Base-by-base conservation (phyloP, 306 rosid genomes). In the Prinsepia uniflora region DNA sequence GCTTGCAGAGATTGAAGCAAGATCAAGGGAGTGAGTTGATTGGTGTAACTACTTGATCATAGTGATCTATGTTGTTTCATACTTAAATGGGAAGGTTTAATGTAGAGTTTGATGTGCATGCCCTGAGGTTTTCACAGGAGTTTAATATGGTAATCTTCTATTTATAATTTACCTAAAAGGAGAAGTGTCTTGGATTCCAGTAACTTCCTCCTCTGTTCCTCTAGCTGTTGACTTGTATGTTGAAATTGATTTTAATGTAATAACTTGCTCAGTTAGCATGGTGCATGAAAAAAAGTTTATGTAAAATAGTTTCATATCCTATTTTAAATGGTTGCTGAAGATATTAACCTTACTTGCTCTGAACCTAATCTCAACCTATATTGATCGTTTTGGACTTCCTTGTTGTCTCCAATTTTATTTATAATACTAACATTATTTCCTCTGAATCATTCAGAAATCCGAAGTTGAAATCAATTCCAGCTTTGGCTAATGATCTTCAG, bases 401-500 rank as follows among this genome's bases (percentile, higher is more conserved):
- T 10, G 19, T 39, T 50, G 41, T 69, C 53, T 70, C 52, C 19
- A 39, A 42, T 41, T 43, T 55, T 42, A 14, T 70, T 69, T 8
- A 19, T 43, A 60, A 20, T 45, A 24, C 57, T 71, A 58, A 58
- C 70, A 47, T 14, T 34, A 11, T 63, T 70, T 45, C 15, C 15
- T 9, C 39, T 18, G 3, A 47, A 60, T 30, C 24, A 2, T 74
- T 70, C 79, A 90, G 96, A 71, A 90, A 87, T 76, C 82, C 86
- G 62, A 86, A 84, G 83, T 87, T 90, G 75, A 78, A 66, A 60
- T 62, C 72, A 19, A 80, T 90, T 62, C 89, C 93, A 48, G 68
- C 76, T 71, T 78, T 90, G 70, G 83, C 85, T 13, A 58, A 60
- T 45, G 96, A 87, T 82, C 96, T 90, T 79, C 76, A 40, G 47